These are phyloP conservation scores for Agapanthus africanus DNA, from an alignment of 106 monocot species.

Conservation along the genomic window DNA sequence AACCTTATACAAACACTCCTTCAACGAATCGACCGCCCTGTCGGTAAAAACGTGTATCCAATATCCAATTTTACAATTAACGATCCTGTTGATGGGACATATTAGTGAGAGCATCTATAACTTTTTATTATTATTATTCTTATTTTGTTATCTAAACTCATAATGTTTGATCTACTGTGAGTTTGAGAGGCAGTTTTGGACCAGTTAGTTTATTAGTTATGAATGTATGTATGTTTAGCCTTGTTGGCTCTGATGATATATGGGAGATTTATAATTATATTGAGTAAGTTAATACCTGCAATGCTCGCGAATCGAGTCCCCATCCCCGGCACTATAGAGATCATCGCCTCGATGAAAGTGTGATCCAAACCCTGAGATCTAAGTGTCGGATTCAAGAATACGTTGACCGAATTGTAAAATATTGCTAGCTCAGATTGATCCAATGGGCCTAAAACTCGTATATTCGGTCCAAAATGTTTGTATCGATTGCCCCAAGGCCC, in stretches of 20 bases:
- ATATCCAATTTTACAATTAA: conserved; percentile 40
- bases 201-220: no score
- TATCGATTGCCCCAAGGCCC: conserved; percentile 79
- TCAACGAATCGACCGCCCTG: conserved; percentile 47
- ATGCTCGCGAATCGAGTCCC: conserved; percentile 72
- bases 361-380: conserved; percentile 82
- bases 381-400: conserved; percentile 68
- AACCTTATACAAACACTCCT: conserved; percentile 28
- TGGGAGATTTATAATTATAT: no score
- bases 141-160: no score
- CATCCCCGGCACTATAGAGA: conserved; percentile 46
- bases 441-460: conserved; percentile 54
- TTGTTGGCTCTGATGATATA: no score
- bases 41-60: conserved; percentile 64
- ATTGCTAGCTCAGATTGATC: conserved; percentile 41
- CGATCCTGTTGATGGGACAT: no score
- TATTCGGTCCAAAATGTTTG: conserved; percentile 36
- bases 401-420: conserved; percentile 62
- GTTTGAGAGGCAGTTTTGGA: no score
- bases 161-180: no score
- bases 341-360: conserved; percentile 80
- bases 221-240: no score
- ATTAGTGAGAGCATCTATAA: no score
- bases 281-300: no score
- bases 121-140: no score